Evolutionary conservation across 495 filamentous ascomycete species (phyloP), one percentile per base, ranked within the genome.

Genomic region (Xylaria longipes): DNA sequence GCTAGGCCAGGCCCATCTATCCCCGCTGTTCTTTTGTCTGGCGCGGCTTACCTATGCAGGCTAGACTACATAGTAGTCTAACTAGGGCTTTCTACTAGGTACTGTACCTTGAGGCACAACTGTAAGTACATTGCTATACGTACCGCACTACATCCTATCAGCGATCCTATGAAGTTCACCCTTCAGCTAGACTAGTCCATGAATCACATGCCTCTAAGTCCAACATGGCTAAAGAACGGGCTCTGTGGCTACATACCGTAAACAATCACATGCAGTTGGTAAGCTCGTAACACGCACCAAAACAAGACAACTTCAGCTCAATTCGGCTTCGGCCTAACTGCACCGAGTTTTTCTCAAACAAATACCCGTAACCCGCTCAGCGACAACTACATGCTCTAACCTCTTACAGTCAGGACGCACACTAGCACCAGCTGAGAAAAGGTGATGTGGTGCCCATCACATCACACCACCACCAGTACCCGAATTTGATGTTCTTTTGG

Each of bases 391-490:
- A 22, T 33, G 8, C 22, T 12, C 33, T n/a, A 33, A 15, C 27
- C 20, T 14, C 9, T 37, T n/a, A 60, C 17, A 60, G 31, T 37
- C 57, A 37, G 25, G 57, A 37, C 20, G 31, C 57, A 37, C 33
- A 37, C 33, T n/a, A 60, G 31, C 33, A 22, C n/a, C 31, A 60
- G 33, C 57, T 64, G 61, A 64, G 43, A 48, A 58, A 33, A 15
- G 5, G 60, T 39, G 61, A 46, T 64, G 27, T 9, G 25, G 39
- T 46, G 39, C 52, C 52, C 15, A 56, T 64, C 61, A 46, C 61
- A 58, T 29, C 35, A n/a, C 39, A 41, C 39, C 39, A 15, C 48
- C 20, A 52, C 48, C 3, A 52, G 17, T 27, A 52, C 11, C 31
- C 6, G 31, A 22, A 22, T 8, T 62, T n/a, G 1, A 5, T 22